Evolutionary conservation across 2,329 filamentous ascomycete genomes (phyloP), one percentile per base, ranked within the genome.

Genomic region (Fusarium anguioides): DNA sequence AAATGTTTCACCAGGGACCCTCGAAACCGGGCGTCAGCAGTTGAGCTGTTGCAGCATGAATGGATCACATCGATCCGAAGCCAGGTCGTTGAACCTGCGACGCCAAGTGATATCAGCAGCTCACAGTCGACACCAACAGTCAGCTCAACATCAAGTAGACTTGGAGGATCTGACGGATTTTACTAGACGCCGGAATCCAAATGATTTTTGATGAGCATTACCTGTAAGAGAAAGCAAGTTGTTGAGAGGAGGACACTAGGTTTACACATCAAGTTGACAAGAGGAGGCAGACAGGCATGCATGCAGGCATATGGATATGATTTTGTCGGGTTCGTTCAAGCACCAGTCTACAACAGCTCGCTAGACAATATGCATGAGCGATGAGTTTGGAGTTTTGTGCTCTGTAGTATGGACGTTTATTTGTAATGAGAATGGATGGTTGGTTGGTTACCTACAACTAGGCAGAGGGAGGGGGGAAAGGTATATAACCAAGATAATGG

Each of bases 11-110:
- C 92, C 60, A 87, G 92, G 20, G 94, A 98, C 78, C 93, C 96
- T 4, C 85, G 84, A 66, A 89, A 89, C 75, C 84, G 96, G 60
- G 89, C 92, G 18, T 92, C 90, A 29, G 95, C 96, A 3, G 89
- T 94, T 2, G 96, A 98, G 78, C 81, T 99, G 60, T 83, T 99
- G 56, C 93, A 97, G 78, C 94, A 98, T 77, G 93, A 97, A 75
- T 99, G 96, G 96, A 90, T 91, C 68, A 86, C 88, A 82, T 83
- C 82, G 33, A 90, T 90, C 61, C 83, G 87, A 67, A 88, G 82
- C 68, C 85, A 89, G 73, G 87, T 90, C 9, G 87, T 90, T 27
- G 87, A 90, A 70, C 87, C 88, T 14, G 77, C 83, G 46, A 91
- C 87, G 21, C 88, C 88, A 15, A 89, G 86, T 70, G 88, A 90